phyloP scores from a whole-genome alignment of 495 filamentous ascomycete genomes.

The Penicillium ochrochloron region DNA sequence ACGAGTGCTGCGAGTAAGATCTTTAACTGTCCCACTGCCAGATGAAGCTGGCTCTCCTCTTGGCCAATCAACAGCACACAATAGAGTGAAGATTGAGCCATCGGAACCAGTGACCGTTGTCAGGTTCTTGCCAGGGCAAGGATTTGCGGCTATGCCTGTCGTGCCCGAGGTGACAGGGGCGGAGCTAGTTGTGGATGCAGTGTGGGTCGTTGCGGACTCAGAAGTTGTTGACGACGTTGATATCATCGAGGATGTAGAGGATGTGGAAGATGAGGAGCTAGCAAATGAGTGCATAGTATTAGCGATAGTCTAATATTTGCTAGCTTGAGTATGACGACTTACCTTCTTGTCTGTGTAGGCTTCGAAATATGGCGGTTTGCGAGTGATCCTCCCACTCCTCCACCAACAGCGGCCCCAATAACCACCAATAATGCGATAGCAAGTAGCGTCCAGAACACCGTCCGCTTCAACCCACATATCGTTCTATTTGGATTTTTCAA shows the following conservation, averaged over 20 bases:
- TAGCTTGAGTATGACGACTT: not conserved
- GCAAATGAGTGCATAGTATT: not conserved
- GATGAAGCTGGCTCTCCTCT: not conserved
- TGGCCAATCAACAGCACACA: slow-evolving; percentile 18
- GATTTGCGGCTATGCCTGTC: slow-evolving; percentile 11
- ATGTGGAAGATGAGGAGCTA: not conserved
- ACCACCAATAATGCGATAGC: slow-evolving; percentile 5
- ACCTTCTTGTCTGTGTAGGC: not conserved
- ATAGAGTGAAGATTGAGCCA: slow-evolving; percentile 11
- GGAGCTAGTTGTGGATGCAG: not conserved
- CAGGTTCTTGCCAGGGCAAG: slow-evolving; percentile 9
- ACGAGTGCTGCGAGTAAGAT: slow-evolving; percentile 7
- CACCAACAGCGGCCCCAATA: slow-evolving; percentile 6
- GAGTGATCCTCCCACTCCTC: slow-evolving; percentile 8
- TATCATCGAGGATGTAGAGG: slow-evolving; percentile 1
- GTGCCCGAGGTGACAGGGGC: slow-evolving; percentile 18
- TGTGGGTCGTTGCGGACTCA: not conserved
- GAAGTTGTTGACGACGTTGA: slow-evolving; percentile 3
- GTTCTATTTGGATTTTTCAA: not conserved
- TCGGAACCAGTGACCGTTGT: slow-evolving; percentile 13
- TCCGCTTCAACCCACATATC: slow-evolving; percentile 1
- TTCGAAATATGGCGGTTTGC: not conserved
- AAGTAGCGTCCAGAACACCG: not conserved
- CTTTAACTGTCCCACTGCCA: slow-evolving; percentile 9
- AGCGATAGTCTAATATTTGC: not conserved